Base-by-base conservation (phyloP, 2,329 filamentous ascomycete genomes). In the Pleurostoma richardsiae region DNA sequence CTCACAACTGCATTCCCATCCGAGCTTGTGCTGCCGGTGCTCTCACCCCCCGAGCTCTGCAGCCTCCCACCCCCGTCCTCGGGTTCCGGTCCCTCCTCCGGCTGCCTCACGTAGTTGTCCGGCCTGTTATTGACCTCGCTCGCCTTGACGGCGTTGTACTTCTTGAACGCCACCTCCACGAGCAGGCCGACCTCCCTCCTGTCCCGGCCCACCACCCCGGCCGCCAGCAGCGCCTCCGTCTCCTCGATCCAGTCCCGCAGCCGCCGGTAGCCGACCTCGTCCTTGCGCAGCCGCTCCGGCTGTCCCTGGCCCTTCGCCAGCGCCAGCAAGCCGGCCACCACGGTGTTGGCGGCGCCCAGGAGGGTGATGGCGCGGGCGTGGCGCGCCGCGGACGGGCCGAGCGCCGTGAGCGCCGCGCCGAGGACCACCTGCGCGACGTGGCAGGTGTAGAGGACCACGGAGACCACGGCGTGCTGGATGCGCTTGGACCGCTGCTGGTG, bases 311-410 rank as follows among this genome's bases (percentile, higher is more conserved):
- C 72, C 55, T 76, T 77, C 41, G 78, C 57, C 6, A 78, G 71
- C 0, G 81, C 80, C 26, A 86, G 62, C 1, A 83, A 64, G 11
- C 83, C 82, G 1, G 83, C 83, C 5, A 85, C 70, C 4, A 82
- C 62, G 3, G 80, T 84, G 55, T 86, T 86, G 8, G 80, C 59
- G 1, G 80, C 80, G 3, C 83, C 82, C 1, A 86, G 65, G 1
- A 78, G 60, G 7, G 79, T 80, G 58, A 86, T 78, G 10, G 57
- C 42, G 26, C 72, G 67, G 19, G 77, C 60, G 52, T 83, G 73
- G 11, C 73, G 65, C 3, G 75, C 68, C 11, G 73, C 67, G 0
- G 59, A 56, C 0, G 74, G 65, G 0, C 74, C 73, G 6, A 77
- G 59, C 0, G 70, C 66, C 1, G 74, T 75, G 10, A 79, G 60